These are phyloP conservation scores for Suillus bovinus DNA, from an alignment of 768 basidiomycete species.

Conservation along the genomic window DNA sequence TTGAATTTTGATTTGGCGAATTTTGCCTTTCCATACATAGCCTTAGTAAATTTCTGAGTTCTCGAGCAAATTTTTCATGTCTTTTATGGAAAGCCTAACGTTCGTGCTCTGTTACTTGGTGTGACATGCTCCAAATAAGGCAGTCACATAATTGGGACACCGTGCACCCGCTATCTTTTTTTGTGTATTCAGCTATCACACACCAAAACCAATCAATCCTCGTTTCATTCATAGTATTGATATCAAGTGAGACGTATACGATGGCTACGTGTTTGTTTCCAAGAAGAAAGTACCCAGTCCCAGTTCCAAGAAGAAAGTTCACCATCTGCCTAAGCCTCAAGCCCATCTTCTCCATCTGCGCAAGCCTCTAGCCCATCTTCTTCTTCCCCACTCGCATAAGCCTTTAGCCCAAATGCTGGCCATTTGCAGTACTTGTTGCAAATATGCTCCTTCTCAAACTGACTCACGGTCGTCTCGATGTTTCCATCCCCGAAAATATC, in stretches of 20 bases:
- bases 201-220: too few species aligned
- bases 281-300: background rate
- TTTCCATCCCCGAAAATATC: constrained; percentile 15
- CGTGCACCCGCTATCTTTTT: background rate
- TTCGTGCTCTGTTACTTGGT: background rate
- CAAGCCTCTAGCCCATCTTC: too few species aligned
- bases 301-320: background rate
- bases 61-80: too few species aligned
- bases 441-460: constrained; percentile 8
- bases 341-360: too few species aligned
- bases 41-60: too few species aligned
- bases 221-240: too few species aligned
- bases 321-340: background rate
- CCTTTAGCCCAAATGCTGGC: constrained; percentile 12
- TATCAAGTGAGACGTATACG: too few species aligned
- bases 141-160: background rate
- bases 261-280: background rate
- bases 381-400: background rate
- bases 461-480: constrained; percentile 7
- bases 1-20: too few species aligned
- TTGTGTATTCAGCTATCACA: too few species aligned
- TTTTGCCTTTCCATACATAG: too few species aligned
- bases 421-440: constrained; percentile 16
- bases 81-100: background rate
- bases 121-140: background rate